These are phyloP conservation scores for Butyriboletus appendiculatus DNA, from an alignment of 1,284 basidiomycete genomes.

Conservation along the genomic window DNA sequence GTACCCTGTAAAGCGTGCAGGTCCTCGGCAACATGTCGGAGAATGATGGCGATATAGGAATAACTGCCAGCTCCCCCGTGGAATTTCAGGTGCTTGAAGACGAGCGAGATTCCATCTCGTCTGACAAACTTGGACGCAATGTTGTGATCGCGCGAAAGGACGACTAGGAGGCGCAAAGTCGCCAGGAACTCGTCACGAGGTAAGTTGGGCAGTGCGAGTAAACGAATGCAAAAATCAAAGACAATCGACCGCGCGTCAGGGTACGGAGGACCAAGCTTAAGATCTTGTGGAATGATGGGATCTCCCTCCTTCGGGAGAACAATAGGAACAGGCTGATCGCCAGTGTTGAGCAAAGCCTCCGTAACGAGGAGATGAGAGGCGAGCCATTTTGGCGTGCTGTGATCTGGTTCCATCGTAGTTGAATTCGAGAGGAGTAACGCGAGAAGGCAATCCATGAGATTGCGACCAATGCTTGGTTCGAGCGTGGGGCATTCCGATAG, in stretches of 20 bases:
- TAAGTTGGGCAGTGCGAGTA: constrained; percentile 62
- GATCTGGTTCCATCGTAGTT: constrained; percentile 49
- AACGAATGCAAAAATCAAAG: constrained; percentile 72
- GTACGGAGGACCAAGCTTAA: constrained; percentile 62
- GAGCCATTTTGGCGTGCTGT: constrained; percentile 77
- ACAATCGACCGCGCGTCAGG: constrained; percentile 62
- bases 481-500: constrained; percentile 72
- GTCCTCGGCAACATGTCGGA: constrained; percentile 92
- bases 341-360: constrained; percentile 77
- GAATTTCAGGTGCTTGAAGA: constrained; percentile 67
- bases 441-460: constrained; percentile 66
- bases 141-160: constrained; percentile 74
- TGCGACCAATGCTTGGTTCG: constrained; percentile 48
- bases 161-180: constrained; percentile 75
- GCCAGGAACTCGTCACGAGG: constrained; percentile 82
- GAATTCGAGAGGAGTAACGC: constrained; percentile 63
- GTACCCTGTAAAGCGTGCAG: constrained; percentile 61
- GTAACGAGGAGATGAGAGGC: constrained; percentile 79
- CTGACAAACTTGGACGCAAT: constrained; percentile 64
- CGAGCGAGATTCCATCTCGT: constrained; percentile 58
- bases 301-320: constrained; percentile 70
- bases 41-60: constrained; percentile 82
- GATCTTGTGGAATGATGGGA: constrained; percentile 48
- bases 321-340: constrained; percentile 69
- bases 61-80: constrained; percentile 71